Conservation (phyloP, 805 yeast species). For the Yarrowia osloensis region DNA sequence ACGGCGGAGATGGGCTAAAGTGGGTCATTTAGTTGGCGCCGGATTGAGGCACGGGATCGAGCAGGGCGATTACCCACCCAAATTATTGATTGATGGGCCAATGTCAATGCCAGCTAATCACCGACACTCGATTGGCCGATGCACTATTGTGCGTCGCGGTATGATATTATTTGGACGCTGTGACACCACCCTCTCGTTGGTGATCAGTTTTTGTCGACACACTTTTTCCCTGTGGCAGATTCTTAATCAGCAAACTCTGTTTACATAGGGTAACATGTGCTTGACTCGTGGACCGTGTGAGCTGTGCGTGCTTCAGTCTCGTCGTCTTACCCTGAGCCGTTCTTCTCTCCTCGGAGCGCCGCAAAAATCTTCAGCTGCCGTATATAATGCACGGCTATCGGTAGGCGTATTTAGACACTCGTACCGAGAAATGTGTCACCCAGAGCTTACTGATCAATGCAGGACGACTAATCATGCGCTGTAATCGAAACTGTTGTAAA, state of each 20-base stretch:
- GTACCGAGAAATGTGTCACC: neutral
- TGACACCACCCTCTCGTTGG: too few species aligned
- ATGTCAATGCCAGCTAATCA: neutral
- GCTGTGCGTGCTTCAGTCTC: neutral
- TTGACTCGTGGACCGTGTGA: constrained; percentile 14
- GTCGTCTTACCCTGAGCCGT: neutral
- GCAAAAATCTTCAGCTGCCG: neutral
- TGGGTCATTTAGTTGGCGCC: neutral
- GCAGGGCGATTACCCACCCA: too few species aligned
- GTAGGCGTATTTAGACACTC: neutral
- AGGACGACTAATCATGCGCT: too few species aligned
- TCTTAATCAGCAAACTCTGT: constrained; percentile 1
- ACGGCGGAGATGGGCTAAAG: neutral
- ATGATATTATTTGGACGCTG: neutral
- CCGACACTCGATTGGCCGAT: neutral
- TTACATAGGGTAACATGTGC: constrained; percentile 20
- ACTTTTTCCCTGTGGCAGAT: neutral
- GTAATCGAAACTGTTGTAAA: too few species aligned
- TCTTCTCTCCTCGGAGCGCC: neutral
- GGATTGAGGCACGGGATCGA: too few species aligned
- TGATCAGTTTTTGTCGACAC: too few species aligned
- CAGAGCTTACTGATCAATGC: too few species aligned
- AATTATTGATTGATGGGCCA: too few species aligned
- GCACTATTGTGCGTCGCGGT: neutral
- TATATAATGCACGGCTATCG: constrained; percentile 3